phyloP scores from a whole-genome alignment of 805 yeast species.

The Candida sphagnicola region DNA sequence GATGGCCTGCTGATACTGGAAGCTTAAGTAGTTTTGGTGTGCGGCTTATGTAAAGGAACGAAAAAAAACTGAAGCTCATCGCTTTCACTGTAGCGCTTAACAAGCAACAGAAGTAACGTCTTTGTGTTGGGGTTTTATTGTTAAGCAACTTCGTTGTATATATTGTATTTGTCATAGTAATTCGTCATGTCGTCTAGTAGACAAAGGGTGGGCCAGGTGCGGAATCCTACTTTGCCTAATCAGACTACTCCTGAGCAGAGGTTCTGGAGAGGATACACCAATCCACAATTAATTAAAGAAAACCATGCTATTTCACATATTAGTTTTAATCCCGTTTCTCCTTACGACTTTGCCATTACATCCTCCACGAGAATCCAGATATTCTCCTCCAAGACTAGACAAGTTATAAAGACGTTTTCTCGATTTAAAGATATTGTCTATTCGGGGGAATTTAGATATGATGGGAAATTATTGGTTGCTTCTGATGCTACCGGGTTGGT shows the following conservation, averaged over 20 bases:
- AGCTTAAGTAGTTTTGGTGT: too few species aligned
- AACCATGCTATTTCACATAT: slow-evolving; percentile 88
- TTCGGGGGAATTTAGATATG: slow-evolving; percentile 85
- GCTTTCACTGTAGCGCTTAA: too few species aligned
- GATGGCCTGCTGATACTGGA: too few species aligned
- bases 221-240: slow-evolving; percentile 75
- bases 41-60: too few species aligned
- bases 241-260: slow-evolving; percentile 89
- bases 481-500: slow-evolving; percentile 95
- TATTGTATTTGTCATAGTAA: too few species aligned
- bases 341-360: slow-evolving; percentile 91
- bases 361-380: slow-evolving; percentile 89
- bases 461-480: slow-evolving; percentile 88
- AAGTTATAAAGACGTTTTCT: slow-evolving; percentile 78
- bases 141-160: too few species aligned
- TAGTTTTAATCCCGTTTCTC: slow-evolving; percentile 78
- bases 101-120: too few species aligned
- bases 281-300: slow-evolving; percentile 88
- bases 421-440: slow-evolving; percentile 91
- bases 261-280: slow-evolving; percentile 84
- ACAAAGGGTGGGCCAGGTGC: slow-evolving; percentile 59
- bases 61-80: too few species aligned
- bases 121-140: too few species aligned
- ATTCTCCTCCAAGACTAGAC: slow-evolving; percentile 90
- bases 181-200: slow-evolving; percentile 72